Conservation (phyloP, 768 basidiomycete species). For the Postia placenta region DNA sequence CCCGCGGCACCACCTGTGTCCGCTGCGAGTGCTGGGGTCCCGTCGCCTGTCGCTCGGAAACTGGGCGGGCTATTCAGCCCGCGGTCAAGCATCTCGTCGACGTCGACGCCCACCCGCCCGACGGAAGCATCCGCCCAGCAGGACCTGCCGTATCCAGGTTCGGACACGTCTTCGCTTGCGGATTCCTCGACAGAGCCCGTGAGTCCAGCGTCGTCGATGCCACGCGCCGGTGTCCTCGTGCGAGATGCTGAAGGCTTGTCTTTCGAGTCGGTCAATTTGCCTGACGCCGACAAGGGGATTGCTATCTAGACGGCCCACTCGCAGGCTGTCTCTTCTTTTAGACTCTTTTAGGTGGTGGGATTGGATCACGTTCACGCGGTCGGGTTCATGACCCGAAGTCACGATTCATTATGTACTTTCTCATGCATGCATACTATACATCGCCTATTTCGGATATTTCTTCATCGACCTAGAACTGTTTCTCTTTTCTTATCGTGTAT, state of each 20-base stretch:
- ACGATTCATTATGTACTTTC: neutral
- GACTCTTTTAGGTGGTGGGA: neutral
- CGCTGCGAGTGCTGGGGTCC: conserved; percentile 20
- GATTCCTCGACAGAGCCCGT: conserved; percentile 50
- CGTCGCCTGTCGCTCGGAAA: conserved; percentile 48
- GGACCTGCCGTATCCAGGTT: conserved; percentile 43
- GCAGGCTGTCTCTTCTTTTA: neutral
- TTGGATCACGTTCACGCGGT: neutral
- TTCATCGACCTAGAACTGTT: neutral
- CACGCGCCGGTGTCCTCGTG: conserved; percentile 12
- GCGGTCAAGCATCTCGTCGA: conserved; percentile 42
- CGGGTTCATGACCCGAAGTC: neutral
- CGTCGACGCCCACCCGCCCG: conserved; percentile 27
- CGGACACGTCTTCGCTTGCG: conserved; percentile 50
- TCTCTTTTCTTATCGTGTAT: neutral
- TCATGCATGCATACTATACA: neutral
- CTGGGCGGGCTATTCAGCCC: conserved; percentile 67
- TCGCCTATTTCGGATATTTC: neutral
- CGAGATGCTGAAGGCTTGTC: conserved; percentile 2
- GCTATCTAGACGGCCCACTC: neutral
- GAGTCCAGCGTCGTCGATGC: conserved; percentile 37
- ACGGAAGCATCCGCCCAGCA: conserved; percentile 18
- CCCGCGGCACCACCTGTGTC: conserved; percentile 23
- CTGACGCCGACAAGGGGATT: neutral
- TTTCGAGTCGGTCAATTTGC: neutral